Conservation (phyloP, 164 flowering plant genomes). For the Paratinospora sagittata region DNA sequence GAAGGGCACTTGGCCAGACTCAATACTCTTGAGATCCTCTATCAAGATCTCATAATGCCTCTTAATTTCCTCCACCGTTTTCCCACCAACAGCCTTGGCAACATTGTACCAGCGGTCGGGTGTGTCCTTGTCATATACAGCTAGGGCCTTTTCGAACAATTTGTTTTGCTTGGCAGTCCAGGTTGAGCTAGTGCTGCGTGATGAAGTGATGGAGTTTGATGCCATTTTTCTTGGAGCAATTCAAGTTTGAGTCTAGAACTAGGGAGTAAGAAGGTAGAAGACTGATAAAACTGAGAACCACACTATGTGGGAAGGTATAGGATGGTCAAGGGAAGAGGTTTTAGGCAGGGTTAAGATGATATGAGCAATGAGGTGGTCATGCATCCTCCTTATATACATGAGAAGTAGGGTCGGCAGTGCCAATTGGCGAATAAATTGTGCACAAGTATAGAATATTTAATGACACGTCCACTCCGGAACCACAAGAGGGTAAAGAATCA, state of each 20-base stretch:
- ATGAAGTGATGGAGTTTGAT: conserved; percentile 20
- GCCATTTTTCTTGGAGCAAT: conserved; percentile 16
- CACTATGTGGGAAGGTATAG: conserved; percentile 1
- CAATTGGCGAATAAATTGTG: conserved; percentile 12
- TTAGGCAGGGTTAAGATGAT: not conserved
- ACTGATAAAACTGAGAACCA: not conserved
- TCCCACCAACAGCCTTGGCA: conserved; percentile 62
- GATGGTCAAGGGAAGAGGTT: not conserved
- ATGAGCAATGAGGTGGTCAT: conserved; percentile 13
- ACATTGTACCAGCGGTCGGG: conserved; percentile 65
- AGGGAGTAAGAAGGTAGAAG: not conserved
- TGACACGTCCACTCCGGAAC: not conserved
- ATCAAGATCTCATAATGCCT: conserved; percentile 54
- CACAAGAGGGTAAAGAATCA: not conserved
- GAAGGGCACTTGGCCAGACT: conserved; percentile 55
- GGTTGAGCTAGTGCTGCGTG: conserved; percentile 13
- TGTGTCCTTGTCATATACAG: conserved; percentile 48
- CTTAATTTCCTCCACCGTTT: conserved; percentile 64
- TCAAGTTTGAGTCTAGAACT: not conserved
- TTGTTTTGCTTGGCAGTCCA: conserved; percentile 72
- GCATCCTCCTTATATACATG: conserved; percentile 14
- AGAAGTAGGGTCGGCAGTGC: conserved; percentile 7
- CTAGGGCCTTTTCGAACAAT: conserved; percentile 64
- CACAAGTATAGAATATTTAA: conserved; percentile 4
- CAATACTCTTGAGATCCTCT: conserved; percentile 47